Evolutionary conservation across 108 stramenopile species (phyloP).

Genomic region (Nitzschia sp.): DNA sequence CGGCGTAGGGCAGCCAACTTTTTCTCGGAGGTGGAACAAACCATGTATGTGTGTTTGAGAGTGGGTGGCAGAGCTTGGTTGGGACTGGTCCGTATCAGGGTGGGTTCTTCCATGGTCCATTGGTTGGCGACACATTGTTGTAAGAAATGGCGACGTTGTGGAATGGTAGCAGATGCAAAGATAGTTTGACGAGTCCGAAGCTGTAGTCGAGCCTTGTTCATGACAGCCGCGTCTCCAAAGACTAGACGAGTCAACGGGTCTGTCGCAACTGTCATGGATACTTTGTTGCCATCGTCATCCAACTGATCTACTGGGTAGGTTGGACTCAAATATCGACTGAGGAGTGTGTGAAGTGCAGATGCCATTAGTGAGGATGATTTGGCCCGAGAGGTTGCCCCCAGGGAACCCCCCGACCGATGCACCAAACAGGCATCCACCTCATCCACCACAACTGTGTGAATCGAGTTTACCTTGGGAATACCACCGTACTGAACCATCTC

Average conservation of each 20-base stretch:
- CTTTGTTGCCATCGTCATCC: constrained; percentile 30
- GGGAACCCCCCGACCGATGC: constrained; percentile 43
- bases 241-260: background rate
- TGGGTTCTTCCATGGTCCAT: constrained; percentile 84
- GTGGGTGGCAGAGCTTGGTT: constrained; percentile 80
- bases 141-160: constrained; percentile 89
- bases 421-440: constrained; percentile 89
- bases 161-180: constrained; percentile 94
- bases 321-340: constrained; percentile 79
- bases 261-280: background rate
- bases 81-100: constrained; percentile 74
- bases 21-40: constrained; percentile 60
- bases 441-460: constrained; percentile 87
- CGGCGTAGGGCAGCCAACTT: constrained; percentile 76
- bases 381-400: background rate
- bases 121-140: constrained; percentile 81
- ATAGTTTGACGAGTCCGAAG: constrained; percentile 76
- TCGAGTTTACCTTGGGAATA: constrained; percentile 60
- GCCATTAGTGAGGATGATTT: constrained; percentile 17
- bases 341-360: constrained; percentile 71
- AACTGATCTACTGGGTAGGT: constrained; percentile 55
- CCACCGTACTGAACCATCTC: constrained; percentile 79
- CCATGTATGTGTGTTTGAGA: constrained; percentile 78
- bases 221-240: background rate
- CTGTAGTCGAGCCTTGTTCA: constrained; percentile 18